Percentiles rank a stretch among this genome's conserved stretches.
These are phyloP conservation scores for Moesziomyces antarcticus DNA, from an alignment of 1,284 basidiomycete genomes.

Conservation along the genomic window DNA sequence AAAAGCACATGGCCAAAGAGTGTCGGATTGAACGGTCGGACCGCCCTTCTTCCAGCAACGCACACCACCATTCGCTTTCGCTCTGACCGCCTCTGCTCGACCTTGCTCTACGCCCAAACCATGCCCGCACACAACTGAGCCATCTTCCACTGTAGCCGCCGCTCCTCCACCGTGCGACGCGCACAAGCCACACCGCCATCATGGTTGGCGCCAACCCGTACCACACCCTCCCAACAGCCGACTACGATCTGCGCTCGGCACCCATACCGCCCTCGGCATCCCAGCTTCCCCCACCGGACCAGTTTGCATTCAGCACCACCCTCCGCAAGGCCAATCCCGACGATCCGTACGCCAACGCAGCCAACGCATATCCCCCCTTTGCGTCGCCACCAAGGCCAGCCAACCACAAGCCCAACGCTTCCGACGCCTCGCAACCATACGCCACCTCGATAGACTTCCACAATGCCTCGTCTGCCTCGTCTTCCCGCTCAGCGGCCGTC, in stretches of 20 bases:
- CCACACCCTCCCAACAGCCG: slow-evolving; percentile 24
- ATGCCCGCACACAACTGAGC: not conserved
- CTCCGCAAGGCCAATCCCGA: slow-evolving; percentile 45
- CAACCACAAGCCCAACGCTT: slow-evolving; percentile 30
- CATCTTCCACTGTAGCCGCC: not conserved
- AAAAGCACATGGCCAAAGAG: not conserved
- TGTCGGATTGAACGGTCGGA: no score
- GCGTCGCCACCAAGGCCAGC: slow-evolving; percentile 20
- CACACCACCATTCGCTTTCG: no score
- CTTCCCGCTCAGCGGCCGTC: slow-evolving; percentile 1
- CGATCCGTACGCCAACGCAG: slow-evolving; percentile 23
- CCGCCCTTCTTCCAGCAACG: no score
- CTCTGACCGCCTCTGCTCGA: no score
- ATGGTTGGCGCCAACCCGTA: slow-evolving; percentile 33
- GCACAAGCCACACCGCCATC: slow-evolving; percentile 7
- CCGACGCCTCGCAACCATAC: slow-evolving; percentile 13
- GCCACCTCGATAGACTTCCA: slow-evolving; percentile 17
- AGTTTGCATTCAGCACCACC: slow-evolving; percentile 56
- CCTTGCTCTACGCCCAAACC: not conserved
- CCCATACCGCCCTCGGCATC: slow-evolving; percentile 20
- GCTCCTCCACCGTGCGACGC: not conserved
- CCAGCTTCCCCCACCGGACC: slow-evolving; percentile 21
- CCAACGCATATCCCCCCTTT: slow-evolving; percentile 20
- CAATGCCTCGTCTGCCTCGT: slow-evolving; percentile 1
- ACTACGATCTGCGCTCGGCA: slow-evolving; percentile 20